phyloP scores from a whole-genome alignment of 202 grass and related monocot genomes.

The Setaria italica region DNA sequence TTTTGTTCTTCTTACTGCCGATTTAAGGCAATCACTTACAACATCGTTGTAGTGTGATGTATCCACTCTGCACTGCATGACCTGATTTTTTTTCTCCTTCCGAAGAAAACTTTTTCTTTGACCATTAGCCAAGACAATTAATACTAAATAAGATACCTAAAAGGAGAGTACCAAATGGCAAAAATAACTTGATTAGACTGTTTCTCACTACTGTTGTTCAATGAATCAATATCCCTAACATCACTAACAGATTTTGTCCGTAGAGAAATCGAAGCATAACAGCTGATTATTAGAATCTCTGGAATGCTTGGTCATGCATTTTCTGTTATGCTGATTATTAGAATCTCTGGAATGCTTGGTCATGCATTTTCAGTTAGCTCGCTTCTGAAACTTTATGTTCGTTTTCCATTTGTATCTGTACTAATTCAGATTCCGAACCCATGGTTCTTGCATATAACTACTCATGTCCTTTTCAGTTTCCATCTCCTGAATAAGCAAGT shows the following conservation, averaged over 20 bases:
- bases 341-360: neutral
- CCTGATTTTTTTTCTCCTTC: neutral
- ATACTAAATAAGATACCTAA: neutral
- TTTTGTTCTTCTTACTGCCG: neutral
- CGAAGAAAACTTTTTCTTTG: neutral
- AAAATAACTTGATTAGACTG: neutral
- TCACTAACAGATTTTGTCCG: neutral
- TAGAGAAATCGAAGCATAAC: neutral
- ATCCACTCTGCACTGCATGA: neutral
- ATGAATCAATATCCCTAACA: neutral
- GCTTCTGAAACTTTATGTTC: neutral
- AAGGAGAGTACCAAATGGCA: neutral
- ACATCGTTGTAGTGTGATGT: neutral
- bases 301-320: neutral
- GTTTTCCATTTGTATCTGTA: neutral
- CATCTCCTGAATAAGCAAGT: slow-evolving; percentile 12
- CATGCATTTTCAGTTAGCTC: neutral
- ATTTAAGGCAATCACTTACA: neutral
- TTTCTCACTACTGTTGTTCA: neutral
- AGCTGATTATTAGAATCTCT: neutral
- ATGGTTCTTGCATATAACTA: neutral
- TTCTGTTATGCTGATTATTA: neutral
- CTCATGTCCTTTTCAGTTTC: neutral
- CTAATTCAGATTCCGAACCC: neutral
- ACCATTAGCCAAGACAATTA: neutral